phyloP scores from a whole-genome alignment of 306 rosid species.

The Sindora glabra region DNA sequence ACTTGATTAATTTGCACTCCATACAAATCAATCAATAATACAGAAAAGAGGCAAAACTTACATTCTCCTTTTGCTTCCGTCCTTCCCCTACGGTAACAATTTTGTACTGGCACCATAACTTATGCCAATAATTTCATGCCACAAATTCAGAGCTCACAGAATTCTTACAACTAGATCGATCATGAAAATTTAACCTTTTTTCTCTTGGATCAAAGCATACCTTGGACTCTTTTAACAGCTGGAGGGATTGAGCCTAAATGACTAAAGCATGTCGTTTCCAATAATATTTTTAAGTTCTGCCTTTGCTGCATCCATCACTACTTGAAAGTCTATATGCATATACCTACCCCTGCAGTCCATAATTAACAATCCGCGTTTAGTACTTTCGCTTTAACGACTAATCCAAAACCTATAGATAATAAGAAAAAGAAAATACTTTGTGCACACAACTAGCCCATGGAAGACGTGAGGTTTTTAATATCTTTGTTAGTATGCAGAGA shows the following conservation, averaged over 20 bases:
- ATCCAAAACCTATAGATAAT: not conserved
- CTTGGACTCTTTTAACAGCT: not conserved
- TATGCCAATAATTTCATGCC: constrained; percentile 7
- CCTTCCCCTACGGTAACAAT: too few relatives aligned
- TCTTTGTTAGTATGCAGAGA: too few relatives aligned
- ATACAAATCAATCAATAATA: too few relatives aligned
- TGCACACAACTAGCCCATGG: too few relatives aligned
- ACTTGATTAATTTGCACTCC: too few relatives aligned
- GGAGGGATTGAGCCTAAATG: constrained; percentile 5
- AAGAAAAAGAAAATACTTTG: not conserved
- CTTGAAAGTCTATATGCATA: constrained; percentile 47
- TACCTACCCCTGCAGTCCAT: constrained; percentile 84
- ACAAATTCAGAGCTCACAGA: not conserved
- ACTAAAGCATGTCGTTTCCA: constrained; percentile 43
- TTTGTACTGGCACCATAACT: not conserved
- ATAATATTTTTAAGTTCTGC: constrained; percentile 51
- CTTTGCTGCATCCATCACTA: constrained; percentile 79
- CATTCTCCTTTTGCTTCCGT: too few relatives aligned
- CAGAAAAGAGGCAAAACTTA: too few relatives aligned
- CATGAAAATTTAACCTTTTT: not conserved
- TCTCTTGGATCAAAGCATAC: constrained; percentile 2
- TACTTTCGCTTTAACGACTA: constrained; percentile 3
- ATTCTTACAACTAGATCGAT: not conserved
- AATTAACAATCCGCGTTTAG: constrained; percentile 23
- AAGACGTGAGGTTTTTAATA: too few relatives aligned